phyloP scores from a whole-genome alignment of 257 asterid species.

The Nemophila menziesii region DNA sequence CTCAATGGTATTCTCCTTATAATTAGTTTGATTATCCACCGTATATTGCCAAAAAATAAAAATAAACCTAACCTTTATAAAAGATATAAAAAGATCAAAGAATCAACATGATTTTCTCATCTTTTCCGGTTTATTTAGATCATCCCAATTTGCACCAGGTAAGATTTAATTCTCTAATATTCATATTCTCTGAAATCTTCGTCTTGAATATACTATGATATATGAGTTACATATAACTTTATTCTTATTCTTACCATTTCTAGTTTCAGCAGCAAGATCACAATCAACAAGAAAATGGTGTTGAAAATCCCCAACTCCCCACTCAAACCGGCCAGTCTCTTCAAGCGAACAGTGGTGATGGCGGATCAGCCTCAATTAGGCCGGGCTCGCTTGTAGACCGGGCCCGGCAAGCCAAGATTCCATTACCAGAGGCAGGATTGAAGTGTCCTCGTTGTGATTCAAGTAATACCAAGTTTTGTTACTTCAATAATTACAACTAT shows the following conservation, averaged over 20 bases:
- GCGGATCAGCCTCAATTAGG: conserved; percentile 3
- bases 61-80: conserved; percentile 14
- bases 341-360: not conserved
- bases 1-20: not conserved
- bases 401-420: conserved; percentile 20
- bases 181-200: conserved; percentile 1
- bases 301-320: conserved; percentile 7
- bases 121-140: conserved; percentile 32
- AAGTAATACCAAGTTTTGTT: conserved; percentile 27
- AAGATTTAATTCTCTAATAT: conserved; percentile 8
- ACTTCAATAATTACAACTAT: conserved; percentile 30
- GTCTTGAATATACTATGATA: conserved; percentile 17
- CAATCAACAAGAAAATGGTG: conserved; percentile 5
- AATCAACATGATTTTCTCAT: conserved; percentile 27
- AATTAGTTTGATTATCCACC: conserved; percentile 21
- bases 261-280: conserved; percentile 14
- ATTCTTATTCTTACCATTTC: not conserved
- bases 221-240: not conserved
- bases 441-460: conserved; percentile 38
- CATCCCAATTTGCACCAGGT: conserved; percentile 33
- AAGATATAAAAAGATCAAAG: conserved; percentile 12
- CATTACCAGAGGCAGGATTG: conserved; percentile 16
- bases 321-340: conserved; percentile 12
- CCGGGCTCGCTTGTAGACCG: conserved; percentile 21
- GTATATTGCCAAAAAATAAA: conserved; percentile 9